Percentiles rank a stretch among this genome's conserved stretches.
phyloP scores from a whole-genome alignment of 768 basidiomycete species.

The Hydnomerulius pinastri region DNA sequence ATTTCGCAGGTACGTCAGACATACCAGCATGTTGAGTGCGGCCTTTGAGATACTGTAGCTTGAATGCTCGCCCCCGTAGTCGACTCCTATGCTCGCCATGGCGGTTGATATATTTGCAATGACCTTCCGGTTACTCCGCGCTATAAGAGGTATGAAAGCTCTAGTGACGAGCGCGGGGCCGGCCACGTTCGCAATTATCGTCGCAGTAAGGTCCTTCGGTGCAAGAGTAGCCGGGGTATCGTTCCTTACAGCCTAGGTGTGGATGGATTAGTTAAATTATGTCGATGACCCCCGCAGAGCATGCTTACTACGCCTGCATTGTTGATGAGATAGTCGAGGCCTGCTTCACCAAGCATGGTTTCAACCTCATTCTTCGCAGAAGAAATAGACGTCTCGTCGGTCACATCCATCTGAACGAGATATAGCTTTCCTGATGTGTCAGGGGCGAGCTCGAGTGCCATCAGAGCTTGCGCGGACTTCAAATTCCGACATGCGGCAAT shows the following conservation, averaged over 20 bases:
- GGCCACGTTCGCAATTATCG: conserved; percentile 33
- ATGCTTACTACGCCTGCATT: conserved; percentile 38
- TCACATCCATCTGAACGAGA: conserved; percentile 35
- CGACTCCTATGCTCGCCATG: conserved; percentile 35
- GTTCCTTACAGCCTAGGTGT: conserved; percentile 16
- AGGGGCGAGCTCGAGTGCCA: not conserved
- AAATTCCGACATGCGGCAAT: conserved; percentile 11
- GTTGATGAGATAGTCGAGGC: conserved; percentile 43
- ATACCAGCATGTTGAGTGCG: conserved; percentile 43
- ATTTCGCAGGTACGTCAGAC: conserved; percentile 1
- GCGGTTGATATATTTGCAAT: conserved; percentile 37
- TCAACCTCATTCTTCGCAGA: conserved; percentile 19
- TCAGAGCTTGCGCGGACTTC: not conserved
- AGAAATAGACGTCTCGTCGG: conserved; percentile 29
- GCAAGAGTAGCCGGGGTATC: conserved; percentile 32
- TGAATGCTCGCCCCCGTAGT: conserved; percentile 26
- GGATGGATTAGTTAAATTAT: not conserved
- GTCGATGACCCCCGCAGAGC: not conserved
- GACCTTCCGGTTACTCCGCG: conserved; percentile 32
- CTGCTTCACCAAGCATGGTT: conserved; percentile 11
- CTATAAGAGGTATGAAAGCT: conserved; percentile 36
- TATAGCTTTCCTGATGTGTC: conserved; percentile 21
- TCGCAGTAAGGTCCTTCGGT: conserved; percentile 19
- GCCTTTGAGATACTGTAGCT: conserved; percentile 41
- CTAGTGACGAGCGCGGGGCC: conserved; percentile 39